Conservation (phyloP, 2,329 filamentous ascomycete species). For the Eurotiales sp. region DNA sequence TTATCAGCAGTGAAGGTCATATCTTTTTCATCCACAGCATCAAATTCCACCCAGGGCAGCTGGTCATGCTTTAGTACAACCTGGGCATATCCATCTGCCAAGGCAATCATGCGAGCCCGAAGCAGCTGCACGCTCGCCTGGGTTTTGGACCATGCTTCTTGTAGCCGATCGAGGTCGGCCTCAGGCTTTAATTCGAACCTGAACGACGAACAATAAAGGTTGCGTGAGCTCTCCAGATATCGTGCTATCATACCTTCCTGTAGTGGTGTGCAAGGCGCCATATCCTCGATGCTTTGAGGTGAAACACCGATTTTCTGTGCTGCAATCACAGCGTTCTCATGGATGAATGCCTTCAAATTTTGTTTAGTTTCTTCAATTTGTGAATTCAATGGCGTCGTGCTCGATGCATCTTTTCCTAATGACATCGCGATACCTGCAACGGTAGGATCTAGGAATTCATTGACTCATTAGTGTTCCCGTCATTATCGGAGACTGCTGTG, state of each 20-base stretch:
- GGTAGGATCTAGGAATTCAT: conserved; percentile 33
- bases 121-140: conserved; percentile 59
- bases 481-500: conserved; percentile 42
- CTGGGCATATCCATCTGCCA: conserved; percentile 73
- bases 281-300: conserved; percentile 60
- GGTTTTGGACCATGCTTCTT: conserved; percentile 55
- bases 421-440: conserved; percentile 38
- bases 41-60: conserved; percentile 45
- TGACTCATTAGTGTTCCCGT: conserved; percentile 34
- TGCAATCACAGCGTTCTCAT: conserved; percentile 55
- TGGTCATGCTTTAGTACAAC: conserved; percentile 52
- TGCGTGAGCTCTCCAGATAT: conserved; percentile 54
- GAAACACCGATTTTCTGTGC: conserved; percentile 52
- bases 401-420: conserved; percentile 14
- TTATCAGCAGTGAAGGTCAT: conserved; percentile 33
- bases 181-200: conserved; percentile 50
- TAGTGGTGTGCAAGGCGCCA: conserved; percentile 78
- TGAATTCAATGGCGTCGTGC: conserved; percentile 8
- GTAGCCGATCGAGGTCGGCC: conserved; percentile 49
- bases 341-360: conserved; percentile 59
- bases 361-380: conserved; percentile 54
- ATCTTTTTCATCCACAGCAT: conserved; percentile 24
- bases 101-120: conserved; percentile 68
- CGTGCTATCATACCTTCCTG: conserved; percentile 83
- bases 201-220: conserved; percentile 76